These are phyloP conservation scores for Tricholoma furcatifolium DNA, from an alignment of 768 basidiomycete genomes.

Conservation along the genomic window DNA sequence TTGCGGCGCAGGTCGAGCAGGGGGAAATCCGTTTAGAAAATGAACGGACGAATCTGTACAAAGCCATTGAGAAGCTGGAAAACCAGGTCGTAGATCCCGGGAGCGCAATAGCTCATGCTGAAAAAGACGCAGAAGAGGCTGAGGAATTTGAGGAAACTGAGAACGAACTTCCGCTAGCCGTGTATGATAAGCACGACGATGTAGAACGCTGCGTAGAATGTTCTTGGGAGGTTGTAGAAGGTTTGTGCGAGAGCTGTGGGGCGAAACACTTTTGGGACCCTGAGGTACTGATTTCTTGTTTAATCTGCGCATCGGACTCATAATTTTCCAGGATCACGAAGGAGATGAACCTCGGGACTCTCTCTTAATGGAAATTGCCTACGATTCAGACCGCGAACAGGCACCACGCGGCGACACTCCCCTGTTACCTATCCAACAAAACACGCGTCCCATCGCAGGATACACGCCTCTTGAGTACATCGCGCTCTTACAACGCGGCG, in stretches of 20 bases:
- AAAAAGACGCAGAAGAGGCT: neutral
- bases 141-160: neutral
- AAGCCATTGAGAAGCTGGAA: too few relatives aligned
- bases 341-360: slow-evolving; percentile 5
- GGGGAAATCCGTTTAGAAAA: too few relatives aligned
- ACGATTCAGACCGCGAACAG: slow-evolving; percentile 23
- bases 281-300: neutral
- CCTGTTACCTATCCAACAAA: slow-evolving; percentile 17
- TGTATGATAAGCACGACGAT: slow-evolving; percentile 19
- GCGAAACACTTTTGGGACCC: slow-evolving; percentile 17
- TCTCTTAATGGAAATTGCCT: slow-evolving; percentile 17
- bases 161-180: slow-evolving; percentile 25
- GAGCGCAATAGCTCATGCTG: neutral
- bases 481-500: slow-evolving; percentile 29
- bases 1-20: too few relatives aligned
- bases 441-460: slow-evolving; percentile 3
- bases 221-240: slow-evolving; percentile 29
- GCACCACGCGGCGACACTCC: slow-evolving; percentile 31
- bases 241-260: slow-evolving; percentile 24
- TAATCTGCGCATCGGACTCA: neutral
- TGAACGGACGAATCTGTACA: too few relatives aligned
- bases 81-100: too few relatives aligned
- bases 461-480: slow-evolving; percentile 23
- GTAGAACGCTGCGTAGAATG: slow-evolving; percentile 28
- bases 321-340: neutral